A percentile compares a stretch with the other conserved stretches of the same genome.
Conservation (phyloP, 2,329 filamentous ascomycete species). For the Cercospora beticola region DNA sequence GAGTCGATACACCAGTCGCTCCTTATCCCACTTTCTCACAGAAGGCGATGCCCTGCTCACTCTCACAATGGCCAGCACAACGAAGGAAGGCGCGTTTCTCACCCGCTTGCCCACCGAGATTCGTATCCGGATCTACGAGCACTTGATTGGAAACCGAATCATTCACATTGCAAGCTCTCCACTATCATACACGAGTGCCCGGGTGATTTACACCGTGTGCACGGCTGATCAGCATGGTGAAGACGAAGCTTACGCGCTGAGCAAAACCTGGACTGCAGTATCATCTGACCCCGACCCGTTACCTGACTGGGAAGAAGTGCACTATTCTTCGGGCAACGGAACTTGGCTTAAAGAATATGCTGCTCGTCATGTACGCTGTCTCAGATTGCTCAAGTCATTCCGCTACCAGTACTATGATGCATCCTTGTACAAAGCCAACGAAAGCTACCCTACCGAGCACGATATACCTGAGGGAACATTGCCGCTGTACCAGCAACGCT, state of each 20-base stretch:
- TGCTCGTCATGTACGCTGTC: background rate
- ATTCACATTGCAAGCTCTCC: background rate
- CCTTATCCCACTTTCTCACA: background rate
- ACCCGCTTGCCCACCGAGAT: background rate
- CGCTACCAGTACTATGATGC: background rate
- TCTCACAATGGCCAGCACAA: background rate
- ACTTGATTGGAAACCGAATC: background rate
- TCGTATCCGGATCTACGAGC: background rate
- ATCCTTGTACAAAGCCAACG: background rate
- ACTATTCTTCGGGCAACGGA: background rate
- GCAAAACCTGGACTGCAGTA: background rate
- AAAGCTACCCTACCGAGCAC: background rate
- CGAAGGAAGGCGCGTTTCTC: background rate
- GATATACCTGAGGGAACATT: background rate
- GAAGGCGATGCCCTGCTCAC: background rate
- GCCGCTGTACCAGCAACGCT: constrained; percentile 1
- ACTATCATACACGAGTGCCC: background rate
- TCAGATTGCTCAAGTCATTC: background rate
- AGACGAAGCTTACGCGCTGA: background rate
- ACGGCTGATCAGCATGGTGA: background rate
- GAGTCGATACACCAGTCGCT: background rate
- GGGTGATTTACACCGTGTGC: background rate
- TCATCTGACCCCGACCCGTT: background rate
- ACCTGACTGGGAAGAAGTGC: background rate
- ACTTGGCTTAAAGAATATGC: background rate